A percentile compares a stretch with the other conserved stretches of the same genome.
Conservation (phyloP, 2,329 filamentous ascomycete species). For the Colletotrichum eleusines region DNA sequence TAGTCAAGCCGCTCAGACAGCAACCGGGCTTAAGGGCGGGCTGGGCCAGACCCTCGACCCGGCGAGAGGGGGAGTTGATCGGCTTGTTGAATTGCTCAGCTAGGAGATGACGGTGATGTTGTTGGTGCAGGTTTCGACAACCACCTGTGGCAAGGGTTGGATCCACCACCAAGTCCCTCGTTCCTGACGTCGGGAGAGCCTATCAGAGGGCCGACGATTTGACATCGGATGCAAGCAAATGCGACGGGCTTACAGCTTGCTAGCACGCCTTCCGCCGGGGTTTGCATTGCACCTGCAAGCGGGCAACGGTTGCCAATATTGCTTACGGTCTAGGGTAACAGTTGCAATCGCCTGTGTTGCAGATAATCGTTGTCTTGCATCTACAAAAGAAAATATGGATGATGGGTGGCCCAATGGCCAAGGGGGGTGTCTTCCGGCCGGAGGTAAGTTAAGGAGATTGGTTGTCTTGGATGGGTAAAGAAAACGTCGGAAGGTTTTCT, state of each 20-base stretch:
- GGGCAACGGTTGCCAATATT: constrained; percentile 2
- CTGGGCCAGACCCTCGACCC: background rate
- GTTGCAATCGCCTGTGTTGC: constrained; percentile 26
- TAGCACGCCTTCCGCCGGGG: constrained; percentile 37
- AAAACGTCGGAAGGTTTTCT: constrained; percentile 17
- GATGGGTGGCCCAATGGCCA: constrained; percentile 15
- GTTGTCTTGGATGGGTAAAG: constrained; percentile 26
- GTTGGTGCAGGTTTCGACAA: constrained; percentile 29
- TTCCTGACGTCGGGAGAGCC: constrained; percentile 35
- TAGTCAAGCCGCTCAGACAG: constrained; percentile 20
- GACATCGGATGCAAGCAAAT: constrained; percentile 35
- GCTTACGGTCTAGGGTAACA: constrained; percentile 11
- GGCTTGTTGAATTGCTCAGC: constrained; percentile 30
- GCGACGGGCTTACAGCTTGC: constrained; percentile 29
- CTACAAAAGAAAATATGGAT: constrained; percentile 15
- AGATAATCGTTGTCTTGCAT: constrained; percentile 29
- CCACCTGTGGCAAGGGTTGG: constrained; percentile 38
- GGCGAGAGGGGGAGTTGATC: constrained; percentile 22
- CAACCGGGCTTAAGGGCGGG: constrained; percentile 20
- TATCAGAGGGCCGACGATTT: constrained; percentile 24
- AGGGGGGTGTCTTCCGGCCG: background rate
- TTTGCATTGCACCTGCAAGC: constrained; percentile 26
- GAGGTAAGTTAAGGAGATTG: constrained; percentile 14
- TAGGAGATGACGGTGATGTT: constrained; percentile 3
- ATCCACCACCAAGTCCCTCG: constrained; percentile 24